Percentiles rank a stretch among this genome's conserved stretches.
Conservation (phyloP, 164 flowering plant genomes). For the Vitis riparia region DNA sequence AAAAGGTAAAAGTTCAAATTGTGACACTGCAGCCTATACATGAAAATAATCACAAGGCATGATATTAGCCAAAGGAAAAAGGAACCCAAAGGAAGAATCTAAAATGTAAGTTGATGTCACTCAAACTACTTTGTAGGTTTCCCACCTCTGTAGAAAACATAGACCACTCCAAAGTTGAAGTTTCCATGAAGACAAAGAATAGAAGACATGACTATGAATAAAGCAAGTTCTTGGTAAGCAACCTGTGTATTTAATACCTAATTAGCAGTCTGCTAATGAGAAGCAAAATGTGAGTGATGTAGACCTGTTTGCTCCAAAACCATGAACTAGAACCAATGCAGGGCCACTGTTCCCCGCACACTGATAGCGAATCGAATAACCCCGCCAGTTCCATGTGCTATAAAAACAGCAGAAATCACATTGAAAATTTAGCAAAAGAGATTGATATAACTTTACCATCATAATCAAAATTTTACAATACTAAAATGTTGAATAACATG, state of each 20-base stretch:
- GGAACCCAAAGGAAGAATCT: no score
- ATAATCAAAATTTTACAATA: no score
- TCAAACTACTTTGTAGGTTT: no score
- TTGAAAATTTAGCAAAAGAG: background rate
- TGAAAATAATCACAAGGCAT: no score
- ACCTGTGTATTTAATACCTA: conserved; percentile 31
- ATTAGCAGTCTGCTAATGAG: conserved; percentile 35
- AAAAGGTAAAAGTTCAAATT: no score
- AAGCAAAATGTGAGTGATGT: conserved; percentile 41
- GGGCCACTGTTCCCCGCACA: conserved; percentile 73
- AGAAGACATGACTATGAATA: background rate
- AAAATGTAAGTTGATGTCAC: no score
- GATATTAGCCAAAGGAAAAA: no score
- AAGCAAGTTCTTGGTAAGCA: conserved; percentile 8
- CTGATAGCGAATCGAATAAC: conserved; percentile 83
- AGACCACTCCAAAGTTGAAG: background rate
- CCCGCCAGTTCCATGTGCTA: conserved; percentile 89
- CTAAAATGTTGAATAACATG: no score
- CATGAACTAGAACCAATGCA: conserved; percentile 82
- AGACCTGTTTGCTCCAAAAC: conserved; percentile 99
- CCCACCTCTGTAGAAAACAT: no score
- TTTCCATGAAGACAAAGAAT: background rate
- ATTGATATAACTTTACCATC: background rate
- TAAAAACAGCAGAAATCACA: conserved; percentile 14
- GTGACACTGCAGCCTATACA: no score